Evolutionary conservation across 495 filamentous ascomycete genomes (phyloP).

Genomic region (Neurospora sp.): DNA sequence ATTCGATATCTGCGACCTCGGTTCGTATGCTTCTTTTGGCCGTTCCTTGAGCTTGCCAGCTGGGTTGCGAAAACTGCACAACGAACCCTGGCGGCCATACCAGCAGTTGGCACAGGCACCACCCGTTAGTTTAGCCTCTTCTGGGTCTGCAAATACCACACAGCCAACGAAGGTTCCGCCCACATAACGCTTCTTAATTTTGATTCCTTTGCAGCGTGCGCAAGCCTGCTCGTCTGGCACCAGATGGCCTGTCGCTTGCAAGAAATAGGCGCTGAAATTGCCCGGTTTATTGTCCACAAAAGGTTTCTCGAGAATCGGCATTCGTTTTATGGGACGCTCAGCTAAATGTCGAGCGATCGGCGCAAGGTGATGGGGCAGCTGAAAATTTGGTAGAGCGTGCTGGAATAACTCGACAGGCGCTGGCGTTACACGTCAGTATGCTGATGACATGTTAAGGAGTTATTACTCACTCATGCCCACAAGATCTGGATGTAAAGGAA

Average conservation of each 20-base stretch:
- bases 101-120: conserved; percentile 18
- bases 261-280: conserved; percentile 10
- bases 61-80: conserved; percentile 8
- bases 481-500: neutral
- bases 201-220: conserved; percentile 5
- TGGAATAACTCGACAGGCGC: neutral
- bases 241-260: conserved; percentile 11
- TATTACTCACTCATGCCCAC: neutral
- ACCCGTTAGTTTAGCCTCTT: neutral
- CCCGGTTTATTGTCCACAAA: conserved; percentile 5
- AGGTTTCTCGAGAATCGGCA: neutral
- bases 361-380: neutral
- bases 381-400: neutral
- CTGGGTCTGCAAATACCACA: conserved; percentile 4
- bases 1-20: neutral
- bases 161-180: neutral
- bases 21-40: neutral
- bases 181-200: neutral
- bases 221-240: conserved; percentile 2
- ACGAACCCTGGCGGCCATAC: conserved; percentile 11
- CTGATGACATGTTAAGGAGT: neutral
- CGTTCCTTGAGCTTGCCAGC: neutral
- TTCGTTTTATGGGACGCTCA: neutral
- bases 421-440: neutral
- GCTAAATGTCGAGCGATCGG: neutral